These are phyloP conservation scores for Wickerhamomyces queroliae DNA, from an alignment of 805 yeast genomes.

Conservation along the genomic window DNA sequence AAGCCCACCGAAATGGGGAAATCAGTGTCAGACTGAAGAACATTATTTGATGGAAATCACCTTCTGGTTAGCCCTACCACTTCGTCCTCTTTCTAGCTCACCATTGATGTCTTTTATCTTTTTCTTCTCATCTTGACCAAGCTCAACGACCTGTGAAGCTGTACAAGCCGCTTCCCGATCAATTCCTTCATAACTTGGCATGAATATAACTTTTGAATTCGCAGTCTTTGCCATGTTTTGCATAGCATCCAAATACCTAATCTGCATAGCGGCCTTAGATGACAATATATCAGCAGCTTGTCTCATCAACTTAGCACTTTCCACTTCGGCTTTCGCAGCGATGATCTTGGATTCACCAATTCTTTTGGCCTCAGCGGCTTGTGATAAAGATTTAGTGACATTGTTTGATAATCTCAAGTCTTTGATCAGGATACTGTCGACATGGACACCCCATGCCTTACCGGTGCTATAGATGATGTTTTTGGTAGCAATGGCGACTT, in stretches of 20 bases:
- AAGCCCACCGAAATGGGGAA: no score
- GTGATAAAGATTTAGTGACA: slow-evolving; percentile 56
- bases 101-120: not conserved
- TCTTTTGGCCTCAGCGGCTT: slow-evolving; percentile 72
- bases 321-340: slow-evolving; percentile 71
- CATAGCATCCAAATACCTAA: slow-evolving; percentile 74
- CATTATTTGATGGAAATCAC: not conserved
- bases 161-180: slow-evolving; percentile 15
- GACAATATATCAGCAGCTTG: slow-evolving; percentile 73
- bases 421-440: slow-evolving; percentile 64
- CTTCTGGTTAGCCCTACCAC: not conserved
- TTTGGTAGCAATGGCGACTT: slow-evolving; percentile 60
- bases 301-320: slow-evolving; percentile 69
- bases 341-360: slow-evolving; percentile 74
- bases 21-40: no score
- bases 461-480: slow-evolving; percentile 58
- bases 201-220: slow-evolving; percentile 61
- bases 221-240: slow-evolving; percentile 62
- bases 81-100: not conserved
- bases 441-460: slow-evolving; percentile 62
- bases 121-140: not conserved
- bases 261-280: slow-evolving; percentile 73
- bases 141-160: not conserved
- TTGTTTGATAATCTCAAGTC: slow-evolving; percentile 50
- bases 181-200: slow-evolving; percentile 48